Percentiles rank a stretch among this genome's conserved stretches.
phyloP scores from a whole-genome alignment of 1,284 basidiomycete genomes.

The Boletus albobrunnescens region DNA sequence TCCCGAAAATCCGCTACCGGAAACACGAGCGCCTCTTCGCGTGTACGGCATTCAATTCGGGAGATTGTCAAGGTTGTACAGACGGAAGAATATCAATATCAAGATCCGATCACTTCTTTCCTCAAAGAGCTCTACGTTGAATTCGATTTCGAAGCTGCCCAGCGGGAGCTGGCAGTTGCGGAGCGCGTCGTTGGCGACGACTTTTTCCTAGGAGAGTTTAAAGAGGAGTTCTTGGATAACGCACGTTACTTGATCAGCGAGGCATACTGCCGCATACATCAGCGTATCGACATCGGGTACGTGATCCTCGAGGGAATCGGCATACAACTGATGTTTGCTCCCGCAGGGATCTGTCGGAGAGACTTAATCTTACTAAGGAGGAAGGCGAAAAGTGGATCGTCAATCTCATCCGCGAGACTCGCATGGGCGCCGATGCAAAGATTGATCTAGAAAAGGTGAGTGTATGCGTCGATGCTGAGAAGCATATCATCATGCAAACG shows the following conservation, averaged over 20 bases:
- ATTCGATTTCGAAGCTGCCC: constrained; percentile 88
- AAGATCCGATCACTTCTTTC: constrained; percentile 91
- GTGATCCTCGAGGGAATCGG: constrained; percentile 28
- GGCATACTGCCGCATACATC: constrained; percentile 96
- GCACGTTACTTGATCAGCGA: constrained; percentile 94
- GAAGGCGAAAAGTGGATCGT: constrained; percentile 99
- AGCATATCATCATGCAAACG: constrained; percentile 10
- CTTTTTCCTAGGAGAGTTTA: constrained; percentile 90
- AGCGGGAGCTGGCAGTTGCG: constrained; percentile 75
- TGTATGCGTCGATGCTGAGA: background rate
- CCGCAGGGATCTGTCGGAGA: constrained; percentile 81
- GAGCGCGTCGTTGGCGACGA: constrained; percentile 86
- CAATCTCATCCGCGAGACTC: constrained; percentile 94
- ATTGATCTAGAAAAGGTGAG: constrained; percentile 90
- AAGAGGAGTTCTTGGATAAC: constrained; percentile 93
- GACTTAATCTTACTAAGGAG: constrained; percentile 86
- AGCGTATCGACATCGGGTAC: constrained; percentile 90
- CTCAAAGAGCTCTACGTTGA: constrained; percentile 91
- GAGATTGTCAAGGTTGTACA: constrained; percentile 90
- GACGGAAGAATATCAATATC: constrained; percentile 92
- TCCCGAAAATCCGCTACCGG: constrained; percentile 69
- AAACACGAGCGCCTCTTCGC: constrained; percentile 53
- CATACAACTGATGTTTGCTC: background rate
- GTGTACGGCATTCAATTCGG: constrained; percentile 79
- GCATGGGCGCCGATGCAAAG: constrained; percentile 93